Base-by-base conservation (phyloP, 2,329 filamentous ascomycete genomes). In the Myotisia sp. region DNA sequence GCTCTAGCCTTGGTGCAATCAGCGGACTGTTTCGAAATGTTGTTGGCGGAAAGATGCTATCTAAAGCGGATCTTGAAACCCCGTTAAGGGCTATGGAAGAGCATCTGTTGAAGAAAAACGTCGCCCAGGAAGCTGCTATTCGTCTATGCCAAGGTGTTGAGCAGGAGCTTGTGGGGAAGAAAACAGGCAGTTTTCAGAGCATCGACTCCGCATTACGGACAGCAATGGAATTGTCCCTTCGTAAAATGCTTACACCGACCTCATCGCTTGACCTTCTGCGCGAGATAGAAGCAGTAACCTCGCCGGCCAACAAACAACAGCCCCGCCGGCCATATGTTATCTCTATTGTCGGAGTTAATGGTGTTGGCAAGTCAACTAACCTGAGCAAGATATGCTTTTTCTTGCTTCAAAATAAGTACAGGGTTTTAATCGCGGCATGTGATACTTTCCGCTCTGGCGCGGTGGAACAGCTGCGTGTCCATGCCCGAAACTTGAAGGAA, bases 351-450 rank as follows among this genome's bases (percentile, higher is more conserved):
- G 90, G 90, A 42, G 90, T 98, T 53, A 98, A 98, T 56, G 90
- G 90, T 35, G 90, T 98, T 23, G 90, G 90, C 52, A 98, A 98
- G 63, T 94, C 86, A 10, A 98, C 90, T 34, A 95, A 94, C 54
- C 68, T 98, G 23, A 87, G 83, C 57, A 98, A 98, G 60, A 93
- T 98, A 45, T 92, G 86, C 58, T 98, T 90, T 62, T 98, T 98
- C 64, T 68, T 98, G 23, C 68, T 98, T 20, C 87, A 98, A 59
- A 98, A 98, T 65, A 86, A 92, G 55, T 92, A 93, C 65, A 81
- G 81, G 51, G 85, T 98, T 10, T 71, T 98, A 37, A 83, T 98
- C 45, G 87, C 84, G 9, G 87, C 90, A 6, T 90, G 83, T 47
- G 87, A 98, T 56, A 98, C 90, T 2, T 98, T 98, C 69, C 80